Percentiles rank a stretch among this genome's conserved stretches.
These are phyloP conservation scores for Candida pseudoglaebosa DNA, from an alignment of 805 yeast species.

Conservation along the genomic window DNA sequence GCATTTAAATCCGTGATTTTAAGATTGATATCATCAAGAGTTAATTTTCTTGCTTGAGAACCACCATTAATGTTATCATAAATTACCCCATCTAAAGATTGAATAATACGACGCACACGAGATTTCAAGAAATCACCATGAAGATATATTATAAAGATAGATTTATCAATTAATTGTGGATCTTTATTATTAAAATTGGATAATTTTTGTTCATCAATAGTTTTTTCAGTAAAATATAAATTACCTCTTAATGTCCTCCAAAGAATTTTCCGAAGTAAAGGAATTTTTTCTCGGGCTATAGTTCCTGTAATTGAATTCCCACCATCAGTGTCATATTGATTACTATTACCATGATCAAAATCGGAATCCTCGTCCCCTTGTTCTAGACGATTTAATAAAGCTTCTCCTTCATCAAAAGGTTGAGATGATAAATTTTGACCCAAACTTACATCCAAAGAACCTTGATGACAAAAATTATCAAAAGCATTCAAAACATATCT, in stretches of 20 bases:
- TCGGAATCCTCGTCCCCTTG: conserved; percentile 2
- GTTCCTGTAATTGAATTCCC: conserved; percentile 35
- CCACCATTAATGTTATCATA: conserved; percentile 35
- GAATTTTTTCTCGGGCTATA: conserved; percentile 31
- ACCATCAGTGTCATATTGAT: conserved; percentile 18
- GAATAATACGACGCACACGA: conserved; percentile 33
- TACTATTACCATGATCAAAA: background rate
- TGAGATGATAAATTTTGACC: background rate
- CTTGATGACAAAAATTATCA: conserved; percentile 29
- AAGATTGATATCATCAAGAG: conserved; percentile 27
- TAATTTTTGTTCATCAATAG: conserved; percentile 22
- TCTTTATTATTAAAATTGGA: conserved; percentile 10
- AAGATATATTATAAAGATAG: conserved; percentile 34
- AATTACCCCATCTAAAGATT: conserved; percentile 35
- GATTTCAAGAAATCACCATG: conserved; percentile 37
- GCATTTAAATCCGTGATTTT: conserved; percentile 28
- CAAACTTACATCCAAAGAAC: conserved; percentile 6
- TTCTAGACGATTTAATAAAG: conserved; percentile 1
- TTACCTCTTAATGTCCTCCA: conserved; percentile 44
- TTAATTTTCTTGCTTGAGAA: conserved; percentile 19
- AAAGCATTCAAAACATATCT: conserved; percentile 31
- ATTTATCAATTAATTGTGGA: conserved; percentile 24
- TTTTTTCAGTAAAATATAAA: conserved; percentile 37
- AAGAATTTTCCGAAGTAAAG: conserved; percentile 33
- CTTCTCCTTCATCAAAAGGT: background rate